These are phyloP conservation scores for Candida anutae DNA, from an alignment of 1,139 yeast genomes.

Conservation along the genomic window DNA sequence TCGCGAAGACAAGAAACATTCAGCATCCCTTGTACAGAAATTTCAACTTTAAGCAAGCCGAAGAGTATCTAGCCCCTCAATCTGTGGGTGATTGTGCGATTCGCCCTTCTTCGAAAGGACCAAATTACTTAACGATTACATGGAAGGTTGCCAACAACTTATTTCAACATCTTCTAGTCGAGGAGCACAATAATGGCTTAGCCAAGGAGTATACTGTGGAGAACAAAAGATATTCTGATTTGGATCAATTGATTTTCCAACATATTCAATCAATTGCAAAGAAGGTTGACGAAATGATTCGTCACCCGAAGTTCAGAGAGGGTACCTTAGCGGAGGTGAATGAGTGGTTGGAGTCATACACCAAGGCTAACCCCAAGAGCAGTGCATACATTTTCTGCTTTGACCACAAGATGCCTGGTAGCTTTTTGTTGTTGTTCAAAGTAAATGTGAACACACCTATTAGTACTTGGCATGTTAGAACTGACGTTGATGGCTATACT, in stretches of 20 bases:
- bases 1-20: constrained; percentile 56
- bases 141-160: constrained; percentile 93
- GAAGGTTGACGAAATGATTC: constrained; percentile 76
- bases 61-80: constrained; percentile 82
- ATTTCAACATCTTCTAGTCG: constrained; percentile 85
- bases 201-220: constrained; percentile 67
- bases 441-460: constrained; percentile 63
- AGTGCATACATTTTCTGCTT: constrained; percentile 89
- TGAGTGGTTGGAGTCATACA: constrained; percentile 82
- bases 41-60: constrained; percentile 83
- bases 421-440: constrained; percentile 81
- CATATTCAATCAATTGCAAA: constrained; percentile 82
- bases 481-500: constrained; percentile 78
- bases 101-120: constrained; percentile 89
- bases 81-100: constrained; percentile 89
- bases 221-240: constrained; percentile 63
- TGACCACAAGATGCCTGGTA: constrained; percentile 89
- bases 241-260: constrained; percentile 87
- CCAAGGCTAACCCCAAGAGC: constrained; percentile 84
- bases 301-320: constrained; percentile 80
- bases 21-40: constrained; percentile 90
- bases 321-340: constrained; percentile 78
- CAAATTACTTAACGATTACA: constrained; percentile 81
- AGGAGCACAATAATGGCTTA: constrained; percentile 53
- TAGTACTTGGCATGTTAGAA: constrained; percentile 84